Percentiles rank a stretch among this genome's conserved stretches.
Conservation (phyloP, 2,329 filamentous ascomycete species). For the Aspergillaceae sp. region DNA sequence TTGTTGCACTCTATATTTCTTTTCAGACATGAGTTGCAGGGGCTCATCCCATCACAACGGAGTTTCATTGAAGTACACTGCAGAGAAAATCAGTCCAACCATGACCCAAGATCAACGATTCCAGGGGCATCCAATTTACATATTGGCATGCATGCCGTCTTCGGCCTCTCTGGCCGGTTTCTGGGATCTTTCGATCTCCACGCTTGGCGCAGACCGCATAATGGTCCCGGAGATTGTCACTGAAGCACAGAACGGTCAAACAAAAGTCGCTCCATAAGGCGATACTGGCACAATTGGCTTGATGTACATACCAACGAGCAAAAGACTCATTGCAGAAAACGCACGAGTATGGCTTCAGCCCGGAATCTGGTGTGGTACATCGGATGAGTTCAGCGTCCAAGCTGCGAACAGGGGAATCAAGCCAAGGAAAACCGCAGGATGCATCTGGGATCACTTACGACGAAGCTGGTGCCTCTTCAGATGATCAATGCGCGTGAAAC, state of each 20-base stretch:
- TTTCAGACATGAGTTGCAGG: slow-evolving; percentile 38
- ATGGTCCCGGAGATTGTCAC: slow-evolving; percentile 41
- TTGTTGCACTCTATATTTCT: slow-evolving; percentile 35
- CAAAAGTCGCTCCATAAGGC: too few relatives aligned
- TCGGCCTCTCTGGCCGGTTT: slow-evolving; percentile 38
- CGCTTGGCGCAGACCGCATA: slow-evolving; percentile 36
- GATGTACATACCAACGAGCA: slow-evolving; percentile 32
- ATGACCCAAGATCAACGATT: too few relatives aligned
- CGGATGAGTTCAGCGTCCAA: slow-evolving; percentile 4
- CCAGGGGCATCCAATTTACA: slow-evolving; percentile 17
- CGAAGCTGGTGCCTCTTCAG: slow-evolving; percentile 40
- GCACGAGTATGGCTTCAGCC: slow-evolving; percentile 41
- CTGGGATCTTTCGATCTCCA: slow-evolving; percentile 36
- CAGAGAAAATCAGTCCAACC: neutral
- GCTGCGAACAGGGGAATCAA: neutral
- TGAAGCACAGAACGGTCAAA: slow-evolving; percentile 7
- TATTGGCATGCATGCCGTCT: slow-evolving; percentile 42
- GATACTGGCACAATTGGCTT: too few relatives aligned
- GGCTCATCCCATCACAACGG: slow-evolving; percentile 38
- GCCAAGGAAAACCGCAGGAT: slow-evolving; percentile 1
- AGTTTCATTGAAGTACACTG: slow-evolving; percentile 42
- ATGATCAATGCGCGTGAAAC: slow-evolving; percentile 42
- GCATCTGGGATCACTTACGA: slow-evolving; percentile 25
- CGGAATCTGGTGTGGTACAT: slow-evolving; percentile 31
- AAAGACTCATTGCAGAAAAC: slow-evolving; percentile 39